Percentiles rank a stretch among this genome's conserved stretches.
phyloP scores from a whole-genome alignment of 768 basidiomycete species.

The Mycena polygramma region DNA sequence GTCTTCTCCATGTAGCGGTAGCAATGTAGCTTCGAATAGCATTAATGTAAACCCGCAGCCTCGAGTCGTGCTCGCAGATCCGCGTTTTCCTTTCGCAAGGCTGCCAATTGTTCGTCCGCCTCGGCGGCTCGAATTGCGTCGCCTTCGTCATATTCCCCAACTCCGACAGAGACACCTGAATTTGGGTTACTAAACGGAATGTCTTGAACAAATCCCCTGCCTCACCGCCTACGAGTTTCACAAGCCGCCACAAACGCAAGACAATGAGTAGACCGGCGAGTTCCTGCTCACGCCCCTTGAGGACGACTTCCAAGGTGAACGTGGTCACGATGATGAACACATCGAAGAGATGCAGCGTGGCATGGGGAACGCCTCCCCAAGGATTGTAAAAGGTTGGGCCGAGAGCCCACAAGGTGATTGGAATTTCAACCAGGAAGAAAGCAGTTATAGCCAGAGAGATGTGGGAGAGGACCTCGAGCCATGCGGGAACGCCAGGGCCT shows the following conservation, averaged over 20 bases:
- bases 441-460: constrained; percentile 78
- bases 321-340: constrained; percentile 77
- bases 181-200: not conserved
- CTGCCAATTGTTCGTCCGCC: constrained; percentile 62
- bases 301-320: constrained; percentile 77
- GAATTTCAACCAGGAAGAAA: constrained; percentile 84
- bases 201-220: not conserved
- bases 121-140: constrained; percentile 61
- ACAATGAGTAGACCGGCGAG: constrained; percentile 78
- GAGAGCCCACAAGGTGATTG: constrained; percentile 74
- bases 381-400: constrained; percentile 76
- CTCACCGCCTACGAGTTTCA: constrained; percentile 75
- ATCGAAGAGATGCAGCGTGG: constrained; percentile 81
- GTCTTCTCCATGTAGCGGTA: not conserved
- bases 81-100: constrained; percentile 65
- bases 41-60: constrained; percentile 26
- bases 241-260: constrained; percentile 84
- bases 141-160: constrained; percentile 77
- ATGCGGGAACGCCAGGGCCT: constrained; percentile 61
- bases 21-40: not conserved
- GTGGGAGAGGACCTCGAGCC: constrained; percentile 73
- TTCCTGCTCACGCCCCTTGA: constrained; percentile 78
- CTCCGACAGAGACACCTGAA: constrained; percentile 80
- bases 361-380: constrained; percentile 63
- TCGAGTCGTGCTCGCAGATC: constrained; percentile 58